These are phyloP conservation scores for Ustilago loliicola DNA, from an alignment of 1,284 basidiomycete species.

Conservation along the genomic window DNA sequence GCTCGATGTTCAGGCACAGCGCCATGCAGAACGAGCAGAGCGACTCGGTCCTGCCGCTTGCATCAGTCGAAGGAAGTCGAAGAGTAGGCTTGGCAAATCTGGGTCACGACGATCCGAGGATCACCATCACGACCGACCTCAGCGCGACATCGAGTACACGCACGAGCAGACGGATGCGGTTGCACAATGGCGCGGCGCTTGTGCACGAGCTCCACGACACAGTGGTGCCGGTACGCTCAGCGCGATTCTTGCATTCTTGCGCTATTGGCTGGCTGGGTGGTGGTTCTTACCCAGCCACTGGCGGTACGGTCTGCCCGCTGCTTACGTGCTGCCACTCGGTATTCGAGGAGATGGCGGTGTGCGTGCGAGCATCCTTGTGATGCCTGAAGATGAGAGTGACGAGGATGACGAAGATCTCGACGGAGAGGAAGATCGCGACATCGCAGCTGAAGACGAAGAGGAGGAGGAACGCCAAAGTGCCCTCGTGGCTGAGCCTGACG, in stretches of 20 bases:
- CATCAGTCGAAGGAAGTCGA: slow-evolving; percentile 30
- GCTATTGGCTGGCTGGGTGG: slow-evolving; percentile 55
- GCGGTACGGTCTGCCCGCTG: slow-evolving; percentile 50
- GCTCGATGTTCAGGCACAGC: slow-evolving; percentile 51
- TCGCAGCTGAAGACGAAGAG: slow-evolving; percentile 38
- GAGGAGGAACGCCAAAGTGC: slow-evolving; percentile 29
- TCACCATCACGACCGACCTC: not conserved
- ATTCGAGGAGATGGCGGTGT: slow-evolving; percentile 61
- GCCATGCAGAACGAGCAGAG: slow-evolving; percentile 38
- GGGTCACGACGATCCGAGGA: slow-evolving; percentile 25
- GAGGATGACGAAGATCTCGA: slow-evolving; percentile 38
- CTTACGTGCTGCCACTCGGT: slow-evolving; percentile 59
- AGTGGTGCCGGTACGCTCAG: slow-evolving; percentile 37
- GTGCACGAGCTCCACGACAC: slow-evolving; percentile 28
- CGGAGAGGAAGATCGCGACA: slow-evolving; percentile 40
- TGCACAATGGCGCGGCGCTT: slow-evolving; percentile 44
- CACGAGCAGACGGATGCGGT: slow-evolving; percentile 22
- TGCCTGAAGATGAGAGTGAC: slow-evolving; percentile 55
- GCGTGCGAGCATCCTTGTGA: slow-evolving; percentile 55
- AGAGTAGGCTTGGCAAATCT: slow-evolving; percentile 15
- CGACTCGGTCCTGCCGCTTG: slow-evolving; percentile 26
- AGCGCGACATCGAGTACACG: slow-evolving; percentile 19
- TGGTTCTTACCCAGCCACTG: slow-evolving; percentile 56
- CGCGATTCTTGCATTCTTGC: slow-evolving; percentile 46
- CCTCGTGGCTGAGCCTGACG: slow-evolving; percentile 14